Base-by-base conservation (phyloP, 768 basidiomycete genomes). In the Daedalea quercina region DNA sequence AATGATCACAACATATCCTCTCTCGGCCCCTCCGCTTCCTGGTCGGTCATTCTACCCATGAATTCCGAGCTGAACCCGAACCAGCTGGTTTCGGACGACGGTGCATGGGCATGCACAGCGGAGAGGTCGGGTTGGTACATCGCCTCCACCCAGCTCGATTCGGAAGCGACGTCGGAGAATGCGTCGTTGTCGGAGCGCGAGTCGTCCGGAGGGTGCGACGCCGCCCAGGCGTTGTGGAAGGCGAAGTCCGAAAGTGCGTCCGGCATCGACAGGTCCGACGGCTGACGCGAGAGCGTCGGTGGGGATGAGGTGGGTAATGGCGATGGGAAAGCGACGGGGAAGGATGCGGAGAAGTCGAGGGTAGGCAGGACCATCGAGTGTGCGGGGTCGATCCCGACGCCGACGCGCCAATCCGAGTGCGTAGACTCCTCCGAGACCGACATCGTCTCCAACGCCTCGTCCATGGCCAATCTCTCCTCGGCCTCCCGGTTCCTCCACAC, bases 291-390 rank as follows among this genome's bases (percentile, higher is more conserved):
- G 51, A 19, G 54, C 44, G 24, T 56, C 28, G 46, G 54, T 15
- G 40, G 37, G 22, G 25, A 54, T 40, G 55, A 9, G 12, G 48
- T 41, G 7, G 59, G 47, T 11, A 57, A 40, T 24, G 58, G 51
- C 37, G 57, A 59, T 9, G 57, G 49, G 1, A 55, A 20, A 15
- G 59, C 43, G 9, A 52, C 65, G 40, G 67, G 53, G 63, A 76
- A 78, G 8, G 73, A 67, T 4, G 81, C 76, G 0, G 86, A 85
- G 57, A 87, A 77, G 64, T 90, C 87, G 49, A 90, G 75, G 1
- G 81, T 86, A 3, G 90, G 89, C n/a, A 91, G 69, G 11, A 92
- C 67, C 53, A 94, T 79, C 2, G 87, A 87, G 19, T 78, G 71
- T 2, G 85, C 71, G 11, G 84, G 79, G 60, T 88, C 84, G 22